Evolutionary conservation across 176 grass and related monocot species (phyloP), one percentile per base, ranked within the genome.

Genomic region (Dendrocalamus sinicus): DNA sequence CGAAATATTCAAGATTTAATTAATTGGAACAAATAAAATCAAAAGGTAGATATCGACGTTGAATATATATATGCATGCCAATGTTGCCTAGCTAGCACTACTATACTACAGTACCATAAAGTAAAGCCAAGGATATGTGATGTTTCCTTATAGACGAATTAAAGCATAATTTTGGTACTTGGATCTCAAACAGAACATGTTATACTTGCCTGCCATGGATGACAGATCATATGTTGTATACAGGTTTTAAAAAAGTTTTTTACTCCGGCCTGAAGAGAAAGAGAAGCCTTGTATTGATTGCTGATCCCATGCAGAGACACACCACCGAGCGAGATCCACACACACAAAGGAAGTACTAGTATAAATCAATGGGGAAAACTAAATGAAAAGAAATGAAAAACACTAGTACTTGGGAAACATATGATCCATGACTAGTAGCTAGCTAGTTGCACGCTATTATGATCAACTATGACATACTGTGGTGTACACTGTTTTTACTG

Each of bases 401-500:
- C 26, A 63, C 70, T 30, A 52, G 37, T 73, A 75, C 77, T 51
- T 50, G 26, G 70, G 50, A 72, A 83, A 79, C 74, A 83, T 83
- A 76, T 65, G 30, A 85, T 62, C 77, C 70, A 76, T 41, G 15
- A 70, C 73, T 22, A 75, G 35, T 48, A 66, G 41, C 52, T 67
- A 61, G 48, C 87, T 70, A 85, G 69, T 30, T 78, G 65, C 48
- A 40, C 28, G 66, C 75, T 91, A 87, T 86, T 75, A 39, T 62
- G 64, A 84, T 85, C 70, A 84, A 64, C 60, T 86, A 77, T 90
- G 77, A 87, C 68, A 82, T 81, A 82, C 22, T 73, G 67, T 86
- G 82, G 87, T 82, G 68, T 86, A 67, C 73, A 64, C 82, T 85
- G 76, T 92, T 91, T 77, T 70, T 84, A 84, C 72, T 70, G 59